A percentile compares a stretch with the other conserved stretches of the same genome.
Conservation (phyloP, 2,329 filamentous ascomycete species). For the Chaetomium sp. region DNA sequence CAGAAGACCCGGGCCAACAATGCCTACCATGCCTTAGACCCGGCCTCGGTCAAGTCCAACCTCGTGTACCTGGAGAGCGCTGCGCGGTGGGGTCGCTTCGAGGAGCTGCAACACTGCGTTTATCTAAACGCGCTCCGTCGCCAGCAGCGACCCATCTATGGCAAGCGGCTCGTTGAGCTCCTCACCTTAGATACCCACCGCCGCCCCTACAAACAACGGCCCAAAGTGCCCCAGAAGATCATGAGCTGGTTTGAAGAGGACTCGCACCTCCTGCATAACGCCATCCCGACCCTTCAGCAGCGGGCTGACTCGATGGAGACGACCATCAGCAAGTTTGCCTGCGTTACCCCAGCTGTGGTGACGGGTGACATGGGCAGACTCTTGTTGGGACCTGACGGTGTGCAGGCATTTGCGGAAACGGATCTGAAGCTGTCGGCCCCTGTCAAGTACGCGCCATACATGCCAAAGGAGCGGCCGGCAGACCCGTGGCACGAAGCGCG, state of each 20-base stretch:
- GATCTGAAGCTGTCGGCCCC: slow-evolving; percentile 61
- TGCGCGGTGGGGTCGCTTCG: slow-evolving; percentile 68
- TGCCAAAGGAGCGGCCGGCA: slow-evolving; percentile 56
- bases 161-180: slow-evolving; percentile 73
- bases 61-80: slow-evolving; percentile 73
- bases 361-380: slow-evolving; percentile 74
- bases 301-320: slow-evolving; percentile 73
- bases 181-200: slow-evolving; percentile 66
- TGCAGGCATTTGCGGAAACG: slow-evolving; percentile 58
- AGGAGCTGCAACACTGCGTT: slow-evolving; percentile 78
- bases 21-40: slow-evolving; percentile 59
- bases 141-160: slow-evolving; percentile 79
- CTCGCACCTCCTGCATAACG: slow-evolving; percentile 62
- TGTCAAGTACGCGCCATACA: slow-evolving; percentile 57
- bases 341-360: slow-evolving; percentile 85
- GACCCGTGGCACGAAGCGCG: slow-evolving; percentile 95
- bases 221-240: slow-evolving; percentile 62
- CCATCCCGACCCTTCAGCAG: slow-evolving; percentile 74
- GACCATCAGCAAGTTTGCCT: slow-evolving; percentile 84
- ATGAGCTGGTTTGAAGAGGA: slow-evolving; percentile 76
- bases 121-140: slow-evolving; percentile 81
- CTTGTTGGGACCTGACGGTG: slow-evolving; percentile 62
- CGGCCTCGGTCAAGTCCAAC: slow-evolving; percentile 68
- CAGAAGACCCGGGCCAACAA: slow-evolving; percentile 66
- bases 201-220: slow-evolving; percentile 61